Conservation (phyloP, 495 filamentous ascomycete species). For the Neurospora tetraspora region DNA sequence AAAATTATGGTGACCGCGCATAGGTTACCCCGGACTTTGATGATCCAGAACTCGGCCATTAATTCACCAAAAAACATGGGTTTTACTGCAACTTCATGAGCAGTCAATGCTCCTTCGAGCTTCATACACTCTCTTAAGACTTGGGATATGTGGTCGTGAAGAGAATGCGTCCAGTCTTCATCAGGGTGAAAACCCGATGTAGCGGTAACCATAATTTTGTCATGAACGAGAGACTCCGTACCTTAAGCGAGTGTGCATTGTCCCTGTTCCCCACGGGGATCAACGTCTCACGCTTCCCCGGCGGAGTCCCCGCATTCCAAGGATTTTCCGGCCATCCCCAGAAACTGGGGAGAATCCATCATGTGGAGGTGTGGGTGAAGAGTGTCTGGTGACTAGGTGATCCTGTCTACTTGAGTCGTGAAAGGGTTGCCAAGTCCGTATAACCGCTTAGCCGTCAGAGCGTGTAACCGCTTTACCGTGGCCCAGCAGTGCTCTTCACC, state of each 20-base stretch:
- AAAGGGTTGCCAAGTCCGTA: neutral
- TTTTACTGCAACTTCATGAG: too few species aligned
- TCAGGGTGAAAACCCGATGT: too few species aligned
- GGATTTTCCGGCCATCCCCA: neutral
- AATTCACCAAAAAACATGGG: too few species aligned
- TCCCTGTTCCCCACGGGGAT: neutral
- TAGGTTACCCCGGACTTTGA: too few species aligned
- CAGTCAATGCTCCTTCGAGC: too few species aligned
- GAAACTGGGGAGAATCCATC: neutral
- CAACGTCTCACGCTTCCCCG: neutral
- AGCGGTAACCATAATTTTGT: too few species aligned
- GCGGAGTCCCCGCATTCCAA: neutral
- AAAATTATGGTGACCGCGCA: too few species aligned
- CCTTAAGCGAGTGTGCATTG: neutral
- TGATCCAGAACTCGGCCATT: too few species aligned
- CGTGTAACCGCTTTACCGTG: neutral
- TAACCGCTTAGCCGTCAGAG: neutral
- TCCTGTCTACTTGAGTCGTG: neutral
- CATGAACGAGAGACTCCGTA: too few species aligned
- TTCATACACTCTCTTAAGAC: too few species aligned
- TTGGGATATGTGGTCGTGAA: too few species aligned
- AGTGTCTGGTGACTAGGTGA: neutral
- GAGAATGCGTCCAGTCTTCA: too few species aligned
- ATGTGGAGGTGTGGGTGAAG: neutral
- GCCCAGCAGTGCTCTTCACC: neutral